Conservation (phyloP, 1,284 basidiomycete species). For the Crucibulum cyathiforme region DNA sequence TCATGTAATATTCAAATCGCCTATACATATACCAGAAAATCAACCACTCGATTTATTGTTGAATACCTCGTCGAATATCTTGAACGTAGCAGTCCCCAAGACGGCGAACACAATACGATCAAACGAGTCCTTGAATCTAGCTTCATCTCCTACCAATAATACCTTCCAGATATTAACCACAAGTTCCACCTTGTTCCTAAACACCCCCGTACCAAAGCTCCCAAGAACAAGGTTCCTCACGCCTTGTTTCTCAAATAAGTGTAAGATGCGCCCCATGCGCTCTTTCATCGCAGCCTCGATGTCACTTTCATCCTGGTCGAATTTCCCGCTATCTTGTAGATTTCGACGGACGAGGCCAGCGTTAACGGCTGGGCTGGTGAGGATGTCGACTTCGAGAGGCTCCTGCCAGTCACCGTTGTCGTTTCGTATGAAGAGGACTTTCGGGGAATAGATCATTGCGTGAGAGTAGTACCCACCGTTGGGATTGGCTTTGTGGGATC, state of each 20-base stretch:
- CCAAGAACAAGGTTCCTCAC: constrained; percentile 67
- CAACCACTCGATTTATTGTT: neutral
- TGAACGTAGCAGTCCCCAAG: constrained; percentile 44
- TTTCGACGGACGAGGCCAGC: constrained; percentile 60
- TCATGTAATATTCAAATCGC: neutral
- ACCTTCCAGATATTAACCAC: constrained; percentile 68
- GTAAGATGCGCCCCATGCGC: constrained; percentile 69
- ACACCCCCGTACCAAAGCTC: constrained; percentile 78
- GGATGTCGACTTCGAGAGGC: constrained; percentile 62
- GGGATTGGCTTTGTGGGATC: constrained; percentile 54
- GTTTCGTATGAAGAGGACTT: constrained; percentile 59
- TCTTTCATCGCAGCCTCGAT: constrained; percentile 68
- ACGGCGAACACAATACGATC: constrained; percentile 70
- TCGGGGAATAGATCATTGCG: constrained; percentile 73
- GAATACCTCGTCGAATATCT: constrained; percentile 20
- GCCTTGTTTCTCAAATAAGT: constrained; percentile 65
- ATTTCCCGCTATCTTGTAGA: constrained; percentile 29
- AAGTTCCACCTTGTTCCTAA: constrained; percentile 61
- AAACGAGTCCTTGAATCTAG: constrained; percentile 63
- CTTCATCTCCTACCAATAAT: constrained; percentile 50
- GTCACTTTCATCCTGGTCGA: constrained; percentile 46
- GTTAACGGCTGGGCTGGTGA: constrained; percentile 74
- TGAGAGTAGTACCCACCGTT: constrained; percentile 66
- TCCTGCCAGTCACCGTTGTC: constrained; percentile 59
- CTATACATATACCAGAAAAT: neutral